Evolutionary conservation across 768 basidiomycete genomes (phyloP).

Genomic region (Dioszegia crocea): DNA sequence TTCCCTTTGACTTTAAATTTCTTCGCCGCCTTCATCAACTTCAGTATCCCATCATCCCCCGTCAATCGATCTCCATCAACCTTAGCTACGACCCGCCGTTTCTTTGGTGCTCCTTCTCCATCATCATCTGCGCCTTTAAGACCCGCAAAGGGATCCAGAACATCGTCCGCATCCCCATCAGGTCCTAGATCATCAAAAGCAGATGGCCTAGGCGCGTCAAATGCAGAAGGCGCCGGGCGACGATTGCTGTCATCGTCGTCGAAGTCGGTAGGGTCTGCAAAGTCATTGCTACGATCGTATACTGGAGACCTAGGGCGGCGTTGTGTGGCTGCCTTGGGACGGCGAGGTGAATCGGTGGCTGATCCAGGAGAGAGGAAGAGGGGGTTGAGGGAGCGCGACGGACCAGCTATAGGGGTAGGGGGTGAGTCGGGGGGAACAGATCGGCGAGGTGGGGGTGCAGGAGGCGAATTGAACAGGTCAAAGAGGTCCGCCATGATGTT

Average conservation of each 20-base stretch:
- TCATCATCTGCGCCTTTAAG: conserved; percentile 23
- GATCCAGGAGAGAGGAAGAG: conserved; percentile 15
- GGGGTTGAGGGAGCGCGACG: conserved; percentile 1
- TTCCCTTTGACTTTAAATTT: conserved; percentile 78
- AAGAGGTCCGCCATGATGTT: conserved; percentile 18
- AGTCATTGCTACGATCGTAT: background rate
- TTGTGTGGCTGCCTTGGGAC: background rate
- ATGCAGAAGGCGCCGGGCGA: background rate
- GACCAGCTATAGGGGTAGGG: background rate
- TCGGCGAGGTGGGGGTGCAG: conserved; percentile 20
- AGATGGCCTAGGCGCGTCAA: background rate
- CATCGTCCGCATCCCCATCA: background rate
- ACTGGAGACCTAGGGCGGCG: background rate
- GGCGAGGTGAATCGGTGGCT: background rate
- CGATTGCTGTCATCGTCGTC: background rate
- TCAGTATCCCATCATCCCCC: conserved; percentile 71
- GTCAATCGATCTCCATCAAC: conserved; percentile 74
- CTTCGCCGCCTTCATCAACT: conserved; percentile 70
- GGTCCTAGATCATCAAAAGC: background rate
- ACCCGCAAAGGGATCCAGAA: conserved; percentile 5
- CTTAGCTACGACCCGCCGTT: conserved; percentile 57
- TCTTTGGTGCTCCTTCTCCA: conserved; percentile 49
- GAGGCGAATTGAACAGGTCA: conserved; percentile 42
- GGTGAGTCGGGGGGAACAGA: conserved; percentile 7
- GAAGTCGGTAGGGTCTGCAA: background rate